Evolutionary conservation across 768 basidiomycete species (phyloP).

Genomic region (Calocybe gangraenosa): DNA sequence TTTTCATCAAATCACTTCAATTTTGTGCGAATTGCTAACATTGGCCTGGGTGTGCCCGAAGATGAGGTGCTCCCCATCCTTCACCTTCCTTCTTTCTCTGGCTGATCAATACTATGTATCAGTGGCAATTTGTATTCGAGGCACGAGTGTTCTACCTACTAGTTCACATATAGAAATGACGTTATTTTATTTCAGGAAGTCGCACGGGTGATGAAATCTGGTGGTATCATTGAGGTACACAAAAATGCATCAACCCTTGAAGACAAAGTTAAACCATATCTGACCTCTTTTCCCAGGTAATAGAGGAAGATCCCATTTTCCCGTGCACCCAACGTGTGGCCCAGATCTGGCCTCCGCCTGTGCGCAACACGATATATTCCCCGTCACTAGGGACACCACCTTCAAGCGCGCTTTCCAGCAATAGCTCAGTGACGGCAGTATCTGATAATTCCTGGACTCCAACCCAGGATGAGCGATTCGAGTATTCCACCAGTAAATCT

Average conservation of each 20-base stretch:
- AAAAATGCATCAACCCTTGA: constrained; percentile 1
- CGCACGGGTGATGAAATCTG: constrained; percentile 58
- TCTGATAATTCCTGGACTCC: constrained; percentile 18
- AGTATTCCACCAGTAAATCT: constrained; percentile 7
- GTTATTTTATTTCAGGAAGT: constrained; percentile 46
- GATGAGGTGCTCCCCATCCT: constrained; percentile 42
- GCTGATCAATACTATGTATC: constrained; percentile 12
- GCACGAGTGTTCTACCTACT: constrained; percentile 22
- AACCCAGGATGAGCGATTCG: constrained; percentile 14
- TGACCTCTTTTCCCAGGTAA: constrained; percentile 40
- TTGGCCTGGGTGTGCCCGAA: constrained; percentile 69
- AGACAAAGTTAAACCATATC: constrained; percentile 2
- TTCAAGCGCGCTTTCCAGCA: constrained; percentile 17
- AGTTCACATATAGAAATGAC: constrained; percentile 10
- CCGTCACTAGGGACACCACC: constrained; percentile 12
- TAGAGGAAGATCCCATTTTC: constrained; percentile 74
- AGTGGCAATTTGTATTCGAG: constrained; percentile 69
- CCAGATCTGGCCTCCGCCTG: constrained; percentile 7
- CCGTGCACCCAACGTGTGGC: constrained; percentile 36
- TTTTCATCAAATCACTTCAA: constrained; percentile 57
- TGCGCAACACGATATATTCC: constrained; percentile 17
- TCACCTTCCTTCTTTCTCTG: neutral
- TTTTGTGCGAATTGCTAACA: constrained; percentile 58
- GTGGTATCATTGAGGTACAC: constrained; percentile 51
- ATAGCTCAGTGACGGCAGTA: constrained; percentile 20